Evolutionary conservation across 2,329 filamentous ascomycete genomes (phyloP).

Genomic region (Microsporum ferrugineum): DNA sequence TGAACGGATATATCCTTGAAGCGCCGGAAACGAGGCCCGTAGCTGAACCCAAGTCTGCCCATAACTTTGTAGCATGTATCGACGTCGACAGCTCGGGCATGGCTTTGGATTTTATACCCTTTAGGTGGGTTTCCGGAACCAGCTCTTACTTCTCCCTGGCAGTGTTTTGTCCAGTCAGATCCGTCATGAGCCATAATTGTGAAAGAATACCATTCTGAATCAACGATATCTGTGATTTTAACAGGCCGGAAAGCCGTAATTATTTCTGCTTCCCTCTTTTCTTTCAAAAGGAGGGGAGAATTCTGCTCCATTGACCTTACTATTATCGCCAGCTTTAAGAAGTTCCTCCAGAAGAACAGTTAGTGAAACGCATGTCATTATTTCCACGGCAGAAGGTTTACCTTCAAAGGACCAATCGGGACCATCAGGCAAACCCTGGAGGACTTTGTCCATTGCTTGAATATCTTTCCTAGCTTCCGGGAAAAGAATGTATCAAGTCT

Average conservation of each 20-base stretch:
- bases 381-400: not conserved
- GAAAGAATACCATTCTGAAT: not conserved
- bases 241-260: slow-evolving; percentile 15
- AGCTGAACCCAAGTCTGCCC: not conserved
- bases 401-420: not conserved
- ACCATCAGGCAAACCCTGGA: not conserved
- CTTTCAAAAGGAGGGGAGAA: slow-evolving; percentile 18
- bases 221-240: not conserved
- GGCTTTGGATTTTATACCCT: not conserved
- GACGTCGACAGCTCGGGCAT: not conserved
- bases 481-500: slow-evolving; percentile 9
- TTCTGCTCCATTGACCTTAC: not conserved
- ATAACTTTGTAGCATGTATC: slow-evolving; percentile 2
- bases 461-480: not conserved
- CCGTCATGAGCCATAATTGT: slow-evolving; percentile 18
- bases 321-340: not conserved
- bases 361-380: not conserved
- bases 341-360: slow-evolving; percentile 4
- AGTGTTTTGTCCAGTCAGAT: slow-evolving; percentile 18
- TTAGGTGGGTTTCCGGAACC: not conserved
- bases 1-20: slow-evolving; percentile 1
- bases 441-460: not conserved
- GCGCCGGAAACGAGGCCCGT: slow-evolving; percentile 6
- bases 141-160: slow-evolving; percentile 13
- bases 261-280: slow-evolving; percentile 16